Conservation (phyloP, 2,329 filamentous ascomycete genomes). For the Aspergillus fijiensis region DNA sequence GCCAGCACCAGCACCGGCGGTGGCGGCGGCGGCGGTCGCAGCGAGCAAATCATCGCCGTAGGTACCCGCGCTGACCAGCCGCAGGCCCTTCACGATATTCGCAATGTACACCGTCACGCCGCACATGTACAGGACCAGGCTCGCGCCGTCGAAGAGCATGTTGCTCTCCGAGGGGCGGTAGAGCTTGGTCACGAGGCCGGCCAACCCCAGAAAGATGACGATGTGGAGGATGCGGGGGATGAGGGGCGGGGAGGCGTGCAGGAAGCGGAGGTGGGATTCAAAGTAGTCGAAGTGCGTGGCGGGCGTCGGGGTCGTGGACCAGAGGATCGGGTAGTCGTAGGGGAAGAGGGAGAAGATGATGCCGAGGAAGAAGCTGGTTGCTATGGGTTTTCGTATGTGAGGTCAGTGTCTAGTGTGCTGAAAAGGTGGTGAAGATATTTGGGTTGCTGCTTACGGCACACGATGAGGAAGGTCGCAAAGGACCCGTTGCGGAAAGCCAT, state of each 20-base stretch:
- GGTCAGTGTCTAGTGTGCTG: slow-evolving; percentile 13
- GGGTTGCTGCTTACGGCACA: slow-evolving; percentile 68
- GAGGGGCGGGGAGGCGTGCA: slow-evolving; percentile 86
- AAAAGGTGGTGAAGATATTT: not conserved
- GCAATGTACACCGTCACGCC: slow-evolving; percentile 90
- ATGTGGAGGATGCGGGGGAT: slow-evolving; percentile 94
- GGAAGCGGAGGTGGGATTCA: slow-evolving; percentile 84
- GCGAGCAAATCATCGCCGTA: slow-evolving; percentile 55
- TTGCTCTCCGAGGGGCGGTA: slow-evolving; percentile 93
- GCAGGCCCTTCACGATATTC: slow-evolving; percentile 93
- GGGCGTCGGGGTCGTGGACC: slow-evolving; percentile 44
- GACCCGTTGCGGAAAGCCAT: slow-evolving; percentile 54
- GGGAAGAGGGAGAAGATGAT: slow-evolving; percentile 96
- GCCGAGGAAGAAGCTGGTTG: slow-evolving; percentile 95
- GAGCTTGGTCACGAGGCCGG: slow-evolving; percentile 89
- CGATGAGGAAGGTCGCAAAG: slow-evolving; percentile 95
- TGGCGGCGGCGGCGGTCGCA: not conserved
- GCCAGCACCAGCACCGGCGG: not conserved
- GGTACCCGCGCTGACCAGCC: slow-evolving; percentile 72
- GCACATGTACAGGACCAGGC: slow-evolving; percentile 72
- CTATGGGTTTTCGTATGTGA: slow-evolving; percentile 44
- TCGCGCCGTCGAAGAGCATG: slow-evolving; percentile 84
- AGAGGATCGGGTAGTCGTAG: slow-evolving; percentile 64
- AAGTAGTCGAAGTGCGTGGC: slow-evolving; percentile 76
- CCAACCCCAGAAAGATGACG: slow-evolving; percentile 81